These are phyloP conservation scores for Coffea humblotiana DNA, from an alignment of 305 asterid genomes.

Conservation along the genomic window DNA sequence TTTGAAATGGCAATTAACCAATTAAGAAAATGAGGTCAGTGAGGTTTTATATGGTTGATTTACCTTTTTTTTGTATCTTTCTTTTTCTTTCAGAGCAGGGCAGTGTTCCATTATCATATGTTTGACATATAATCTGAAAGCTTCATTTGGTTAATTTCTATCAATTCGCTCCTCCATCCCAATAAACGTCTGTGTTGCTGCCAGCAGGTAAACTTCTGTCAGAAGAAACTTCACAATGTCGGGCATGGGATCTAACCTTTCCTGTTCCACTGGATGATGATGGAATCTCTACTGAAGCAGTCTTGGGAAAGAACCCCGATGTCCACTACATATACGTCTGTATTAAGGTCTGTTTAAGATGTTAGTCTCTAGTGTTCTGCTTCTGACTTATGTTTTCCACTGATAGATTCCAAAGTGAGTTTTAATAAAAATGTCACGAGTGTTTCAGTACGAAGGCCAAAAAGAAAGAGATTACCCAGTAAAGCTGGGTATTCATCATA, in stretches of 20 bases:
- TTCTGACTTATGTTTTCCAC: background rate
- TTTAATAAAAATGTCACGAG: background rate
- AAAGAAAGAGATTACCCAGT: background rate
- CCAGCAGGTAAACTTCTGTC: slow-evolving; percentile 53
- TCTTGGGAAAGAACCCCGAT: slow-evolving; percentile 45
- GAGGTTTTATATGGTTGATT: background rate
- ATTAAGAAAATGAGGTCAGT: background rate
- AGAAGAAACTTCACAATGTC: slow-evolving; percentile 34
- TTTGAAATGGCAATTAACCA: background rate
- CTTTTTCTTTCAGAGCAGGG: background rate
- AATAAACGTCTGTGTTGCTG: background rate
- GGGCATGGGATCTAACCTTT: slow-evolving; percentile 44
- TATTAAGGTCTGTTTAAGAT: slow-evolving; percentile 45
- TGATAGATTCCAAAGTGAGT: background rate
- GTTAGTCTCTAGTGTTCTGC: background rate
- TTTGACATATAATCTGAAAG: background rate
- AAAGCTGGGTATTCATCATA: background rate
- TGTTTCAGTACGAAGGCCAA: background rate
- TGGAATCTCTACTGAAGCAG: slow-evolving; percentile 39
- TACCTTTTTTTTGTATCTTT: too few relatives aligned
- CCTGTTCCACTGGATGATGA: slow-evolving; percentile 51
- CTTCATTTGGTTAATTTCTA: background rate
- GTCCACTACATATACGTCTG: slow-evolving; percentile 72
- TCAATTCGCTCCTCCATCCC: background rate
- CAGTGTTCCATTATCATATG: background rate